phyloP scores from a whole-genome alignment of 345 rosid genomes.

The Brassica juncea region DNA sequence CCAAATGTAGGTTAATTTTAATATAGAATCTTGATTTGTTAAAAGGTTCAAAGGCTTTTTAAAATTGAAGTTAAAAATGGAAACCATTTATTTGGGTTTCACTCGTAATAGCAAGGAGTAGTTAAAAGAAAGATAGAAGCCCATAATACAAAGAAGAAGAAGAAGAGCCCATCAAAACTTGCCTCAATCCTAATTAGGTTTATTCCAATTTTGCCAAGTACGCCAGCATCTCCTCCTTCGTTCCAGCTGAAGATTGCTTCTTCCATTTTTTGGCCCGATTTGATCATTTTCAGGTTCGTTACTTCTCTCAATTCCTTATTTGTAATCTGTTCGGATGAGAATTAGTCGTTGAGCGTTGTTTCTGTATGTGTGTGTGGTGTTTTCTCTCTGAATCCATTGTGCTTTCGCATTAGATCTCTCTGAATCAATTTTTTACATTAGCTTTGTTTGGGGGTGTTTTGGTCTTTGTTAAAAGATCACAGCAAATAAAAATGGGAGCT shows the following conservation, averaged over 20 bases:
- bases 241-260: background rate
- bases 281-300: slow-evolving; percentile 9
- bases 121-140: background rate
- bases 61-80: background rate
- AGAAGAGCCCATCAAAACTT: background rate
- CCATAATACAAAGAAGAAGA: background rate
- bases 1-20: background rate
- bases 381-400: no score
- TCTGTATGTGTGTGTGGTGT: no score
- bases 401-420: no score
- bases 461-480: background rate
- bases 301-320: background rate
- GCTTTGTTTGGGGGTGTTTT: background rate
- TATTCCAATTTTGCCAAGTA: background rate
- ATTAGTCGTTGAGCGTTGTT: background rate
- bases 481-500: slow-evolving; percentile 22
- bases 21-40: background rate
- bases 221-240: background rate
- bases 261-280: background rate
- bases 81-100: background rate
- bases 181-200: background rate
- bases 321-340: background rate
- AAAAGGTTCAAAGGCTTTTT: background rate
- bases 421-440: background rate
- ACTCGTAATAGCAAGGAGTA: background rate